Evolutionary conservation across 2,329 filamentous ascomycete genomes (phyloP).

Genomic region (Hypocreales sp.): DNA sequence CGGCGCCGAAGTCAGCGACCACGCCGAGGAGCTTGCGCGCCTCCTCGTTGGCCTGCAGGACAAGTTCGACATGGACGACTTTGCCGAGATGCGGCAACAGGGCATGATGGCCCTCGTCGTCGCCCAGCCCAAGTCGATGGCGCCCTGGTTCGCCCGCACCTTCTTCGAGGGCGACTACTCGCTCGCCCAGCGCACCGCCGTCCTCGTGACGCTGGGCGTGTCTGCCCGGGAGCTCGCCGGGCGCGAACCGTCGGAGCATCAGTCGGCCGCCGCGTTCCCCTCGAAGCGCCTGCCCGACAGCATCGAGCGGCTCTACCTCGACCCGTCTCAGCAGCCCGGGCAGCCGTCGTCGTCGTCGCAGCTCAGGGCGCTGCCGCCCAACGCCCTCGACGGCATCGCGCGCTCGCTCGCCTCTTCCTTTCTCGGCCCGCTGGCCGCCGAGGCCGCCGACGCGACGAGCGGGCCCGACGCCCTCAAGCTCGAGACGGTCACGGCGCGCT

Average conservation of each 20-base stretch:
- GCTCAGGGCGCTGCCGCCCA: constrained; percentile 35
- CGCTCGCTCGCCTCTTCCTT: constrained; percentile 54
- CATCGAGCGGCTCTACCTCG: constrained; percentile 56
- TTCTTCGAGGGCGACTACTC: constrained; percentile 93
- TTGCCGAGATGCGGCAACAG: constrained; percentile 60
- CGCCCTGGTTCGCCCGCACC: constrained; percentile 66
- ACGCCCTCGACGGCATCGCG: constrained; percentile 53
- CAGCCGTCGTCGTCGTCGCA: constrained; percentile 10
- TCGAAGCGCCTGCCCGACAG: constrained; percentile 63
- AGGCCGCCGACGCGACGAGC: constrained; percentile 63
- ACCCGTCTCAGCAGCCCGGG: constrained; percentile 11
- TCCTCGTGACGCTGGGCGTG: constrained; percentile 71
- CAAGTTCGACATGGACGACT: constrained; percentile 66
- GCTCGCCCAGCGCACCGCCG: constrained; percentile 62
- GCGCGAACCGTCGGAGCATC: constrained; percentile 42
- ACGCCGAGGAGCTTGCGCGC: constrained; percentile 65
- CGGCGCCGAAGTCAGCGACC: constrained; percentile 74
- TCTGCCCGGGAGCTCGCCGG: constrained; percentile 76
- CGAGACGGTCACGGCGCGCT: constrained; percentile 62
- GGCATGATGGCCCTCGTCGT: constrained; percentile 70
- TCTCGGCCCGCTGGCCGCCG: constrained; percentile 66
- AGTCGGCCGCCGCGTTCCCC: constrained; percentile 46
- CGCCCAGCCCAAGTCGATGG: constrained; percentile 62
- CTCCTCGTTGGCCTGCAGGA: constrained; percentile 70
- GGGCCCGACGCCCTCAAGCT: constrained; percentile 80